Percentiles rank a stretch among this genome's conserved stretches.
Conservation (phyloP, 768 basidiomycete species). For the Naganishia randhawae region DNA sequence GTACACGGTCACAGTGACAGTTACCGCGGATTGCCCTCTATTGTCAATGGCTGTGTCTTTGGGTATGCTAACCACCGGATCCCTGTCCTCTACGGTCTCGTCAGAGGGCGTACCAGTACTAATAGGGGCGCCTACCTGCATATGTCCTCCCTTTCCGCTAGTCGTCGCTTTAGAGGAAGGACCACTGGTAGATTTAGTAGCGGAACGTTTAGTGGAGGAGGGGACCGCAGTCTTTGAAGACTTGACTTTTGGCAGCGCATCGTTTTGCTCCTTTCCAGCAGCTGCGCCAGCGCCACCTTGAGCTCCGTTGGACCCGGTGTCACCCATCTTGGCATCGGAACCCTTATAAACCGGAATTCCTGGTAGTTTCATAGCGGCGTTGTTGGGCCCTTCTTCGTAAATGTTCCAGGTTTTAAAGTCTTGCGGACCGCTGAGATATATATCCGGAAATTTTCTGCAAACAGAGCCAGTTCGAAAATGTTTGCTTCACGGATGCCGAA, state of each 20-base stretch:
- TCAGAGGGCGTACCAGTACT: too few species aligned
- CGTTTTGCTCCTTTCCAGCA: not conserved
- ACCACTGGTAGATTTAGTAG: too few species aligned
- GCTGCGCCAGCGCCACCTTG: not conserved
- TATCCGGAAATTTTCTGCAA: conserved; percentile 9
- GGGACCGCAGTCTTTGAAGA: too few species aligned
- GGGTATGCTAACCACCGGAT: too few species aligned
- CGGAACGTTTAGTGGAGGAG: too few species aligned
- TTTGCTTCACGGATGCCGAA: not conserved
- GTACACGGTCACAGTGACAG: not conserved
- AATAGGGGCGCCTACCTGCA: too few species aligned
- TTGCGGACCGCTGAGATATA: conserved; percentile 15
- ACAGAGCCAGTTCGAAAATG: not conserved
- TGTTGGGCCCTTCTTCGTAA: conserved; percentile 5
- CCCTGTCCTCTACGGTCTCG: too few species aligned
- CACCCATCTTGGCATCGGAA: not conserved
- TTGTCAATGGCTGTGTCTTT: not conserved
- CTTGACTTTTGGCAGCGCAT: too few species aligned
- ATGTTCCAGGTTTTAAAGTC: conserved; percentile 7
- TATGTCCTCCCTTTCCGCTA: too few species aligned
- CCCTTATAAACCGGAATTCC: not conserved
- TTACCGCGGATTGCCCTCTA: not conserved
- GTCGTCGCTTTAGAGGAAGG: too few species aligned
- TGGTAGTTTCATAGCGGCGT: conserved; percentile 10
- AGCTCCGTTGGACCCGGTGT: not conserved